Evolutionary conservation across 176 grass and related monocot species (phyloP), one percentile per base, ranked within the genome.

Genomic region (Canna indica): DNA sequence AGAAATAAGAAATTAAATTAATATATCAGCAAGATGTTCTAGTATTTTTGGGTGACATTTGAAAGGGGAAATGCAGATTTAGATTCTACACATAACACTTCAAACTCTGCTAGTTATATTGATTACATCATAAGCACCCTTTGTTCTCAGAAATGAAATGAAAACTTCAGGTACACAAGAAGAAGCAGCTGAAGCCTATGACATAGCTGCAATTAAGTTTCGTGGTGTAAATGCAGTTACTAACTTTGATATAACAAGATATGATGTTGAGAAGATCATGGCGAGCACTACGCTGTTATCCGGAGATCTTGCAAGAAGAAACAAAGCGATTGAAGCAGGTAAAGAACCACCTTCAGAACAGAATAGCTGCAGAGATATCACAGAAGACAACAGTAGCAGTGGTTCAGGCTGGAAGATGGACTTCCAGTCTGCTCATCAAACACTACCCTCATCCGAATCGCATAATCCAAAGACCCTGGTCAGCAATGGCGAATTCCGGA

Each of bases 151-250:
- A 7, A 17, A 47, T 27, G 57, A 22, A 1, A 32, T 22, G 18
- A 20, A 35, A 67, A 12, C 30, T 56, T 60, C 70, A 96, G 91
- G 91, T 46, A 96, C 91, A 18, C 91, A 96, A 74, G 91, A 96
- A 77, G 91, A 96, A 76, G 91, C 91, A 2, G 91, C 91, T 11
- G 91, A 96, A 80, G 91, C 88, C 14, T 96, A 96, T 53, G 91
- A 96, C 85, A 88, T 96, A 46, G 91, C 91, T 8, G 91, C 91
- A 52, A 96, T 96, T 80, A 96, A 96, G 77, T 96, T 96, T 71
- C 88, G 91, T 1, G 91, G 91, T 20, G 79, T 88, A n/a, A 96
- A 83, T 75, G 91, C 91, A 11, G 88, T 96, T 29, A 91, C 91
- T 38, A 96, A 96, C 81, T 96, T 96, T 57, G 88, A 88, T 81